Evolutionary conservation across 192 early-diverging fungal genomes (phyloP).

Genomic region (Coemansia sp.): DNA sequence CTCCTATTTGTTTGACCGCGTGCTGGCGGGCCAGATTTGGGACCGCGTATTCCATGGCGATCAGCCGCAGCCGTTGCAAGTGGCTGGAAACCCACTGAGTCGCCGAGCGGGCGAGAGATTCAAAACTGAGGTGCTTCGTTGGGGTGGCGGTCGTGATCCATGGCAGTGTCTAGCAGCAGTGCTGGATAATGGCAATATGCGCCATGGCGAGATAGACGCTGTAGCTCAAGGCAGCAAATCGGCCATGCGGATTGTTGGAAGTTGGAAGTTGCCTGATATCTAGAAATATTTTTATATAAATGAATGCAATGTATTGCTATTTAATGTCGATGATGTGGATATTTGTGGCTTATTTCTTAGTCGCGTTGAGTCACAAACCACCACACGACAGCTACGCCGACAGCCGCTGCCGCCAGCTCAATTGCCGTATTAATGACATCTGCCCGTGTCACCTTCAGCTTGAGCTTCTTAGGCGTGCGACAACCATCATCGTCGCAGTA

Average conservation of each 20-base stretch:
- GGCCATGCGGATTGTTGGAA: constrained; percentile 74
- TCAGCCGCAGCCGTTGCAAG: constrained; percentile 10
- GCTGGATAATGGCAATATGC: constrained; percentile 55
- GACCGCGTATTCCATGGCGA: constrained; percentile 63
- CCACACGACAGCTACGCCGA: constrained; percentile 50
- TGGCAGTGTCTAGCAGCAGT: constrained; percentile 76
- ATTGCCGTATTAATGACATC: constrained; percentile 30
- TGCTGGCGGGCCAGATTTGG: constrained; percentile 80
- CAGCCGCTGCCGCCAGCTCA: constrained; percentile 41
- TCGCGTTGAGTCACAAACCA: constrained; percentile 25
- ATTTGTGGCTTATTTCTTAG: constrained; percentile 11
- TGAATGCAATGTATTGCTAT: constrained; percentile 8
- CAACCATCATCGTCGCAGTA: constrained; percentile 48
- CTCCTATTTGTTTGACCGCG: constrained; percentile 87
- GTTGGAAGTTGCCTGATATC: constrained; percentile 62
- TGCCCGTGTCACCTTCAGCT: constrained; percentile 45
- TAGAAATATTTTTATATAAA: constrained; percentile 14
- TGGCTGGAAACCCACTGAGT: constrained; percentile 56
- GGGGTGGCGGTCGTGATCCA: constrained; percentile 94
- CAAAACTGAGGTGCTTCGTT: constrained; percentile 74
- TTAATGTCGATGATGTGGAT: constrained; percentile 3
- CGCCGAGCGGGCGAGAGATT: constrained; percentile 69
- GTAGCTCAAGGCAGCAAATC: constrained; percentile 62
- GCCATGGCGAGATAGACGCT: constrained; percentile 38
- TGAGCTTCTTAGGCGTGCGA: constrained; percentile 44